Evolutionary conservation across 106 monocot species (phyloP), one percentile per base, ranked within the genome.

Genomic region (Posidonia australis): DNA sequence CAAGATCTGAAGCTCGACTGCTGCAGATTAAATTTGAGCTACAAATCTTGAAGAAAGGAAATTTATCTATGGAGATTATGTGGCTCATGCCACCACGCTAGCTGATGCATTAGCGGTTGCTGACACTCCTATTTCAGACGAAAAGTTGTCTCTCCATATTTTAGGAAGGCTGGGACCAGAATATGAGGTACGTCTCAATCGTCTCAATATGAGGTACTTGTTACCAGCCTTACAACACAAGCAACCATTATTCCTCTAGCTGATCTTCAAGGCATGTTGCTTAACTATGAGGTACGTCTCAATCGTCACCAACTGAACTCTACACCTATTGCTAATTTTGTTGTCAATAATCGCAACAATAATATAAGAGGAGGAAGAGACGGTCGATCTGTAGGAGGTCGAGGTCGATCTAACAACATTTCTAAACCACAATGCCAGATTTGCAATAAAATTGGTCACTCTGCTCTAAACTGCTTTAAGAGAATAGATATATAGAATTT

Each of bases 261-360:
- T 19, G 3, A 51, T 51, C 51, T 51, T 51, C 51, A 51, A 21
- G 21, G 51, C 21, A 19, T 51, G 21, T 21, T 51, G 51, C 17
- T 51, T 18, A 51, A 51, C 51, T 51, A 51, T 51, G 51, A 51
- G 51, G 19, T 51, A 51, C 51, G 51, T 51, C 51, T 51, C 18
- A 36, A 36, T 36, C 36, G 36, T 36, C 2, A 36, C 36, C 7
- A 36, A 36, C 36, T 7, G 36, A 36, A 36, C 36, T 36, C 36
- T 36, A 7, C 7, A 36, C 5, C 36, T 36, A 7, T 36, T 36
- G 36, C 36, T 36, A 36, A 36, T 36, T 36, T 36, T 36, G 36
- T 36, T 36, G 36, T 36, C 36, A 36, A 36, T 36, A 36, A 36
- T 36, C 36, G 7, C 36, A 36, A 36, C 36, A 36, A 36, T 36